Conservation (phyloP, 2,329 filamentous ascomycete genomes). For the Penicillium sp. region DNA sequence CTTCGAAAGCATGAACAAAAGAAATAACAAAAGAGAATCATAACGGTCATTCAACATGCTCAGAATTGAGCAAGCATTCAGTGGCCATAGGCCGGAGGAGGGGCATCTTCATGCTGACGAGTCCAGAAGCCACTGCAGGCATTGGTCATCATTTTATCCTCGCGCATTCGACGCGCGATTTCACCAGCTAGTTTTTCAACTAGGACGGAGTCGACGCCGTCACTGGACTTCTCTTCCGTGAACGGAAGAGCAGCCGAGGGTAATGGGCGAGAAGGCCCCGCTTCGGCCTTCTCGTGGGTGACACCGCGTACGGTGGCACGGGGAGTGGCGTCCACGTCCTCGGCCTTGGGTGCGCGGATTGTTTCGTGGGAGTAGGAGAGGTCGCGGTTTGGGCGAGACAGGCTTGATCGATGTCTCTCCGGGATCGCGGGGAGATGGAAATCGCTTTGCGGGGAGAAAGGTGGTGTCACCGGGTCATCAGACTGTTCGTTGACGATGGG, state of each 20-base stretch:
- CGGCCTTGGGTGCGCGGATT: conserved; percentile 15
- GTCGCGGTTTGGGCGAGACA: conserved; percentile 30
- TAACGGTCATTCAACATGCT: conserved; percentile 20
- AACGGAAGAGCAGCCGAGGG: conserved; percentile 40
- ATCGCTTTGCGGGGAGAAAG: conserved; percentile 46
- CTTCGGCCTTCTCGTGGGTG: conserved; percentile 30
- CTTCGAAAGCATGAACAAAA: conserved; percentile 5
- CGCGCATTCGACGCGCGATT: conserved; percentile 79
- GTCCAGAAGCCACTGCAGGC: conserved; percentile 41
- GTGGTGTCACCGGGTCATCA: conserved; percentile 56
- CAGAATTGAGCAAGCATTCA: conserved; percentile 22
- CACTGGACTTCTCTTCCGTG: conserved; percentile 30
- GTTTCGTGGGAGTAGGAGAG: conserved; percentile 29
- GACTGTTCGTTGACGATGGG: conserved; percentile 63
- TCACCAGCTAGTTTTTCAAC: conserved; percentile 79
- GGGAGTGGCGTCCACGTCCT: conserved; percentile 38
- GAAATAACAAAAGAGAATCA: conserved; percentile 20
- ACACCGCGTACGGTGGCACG: conserved; percentile 29
- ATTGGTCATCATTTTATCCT: conserved; percentile 65
- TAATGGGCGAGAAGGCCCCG: conserved; percentile 30
- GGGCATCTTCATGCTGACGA: conserved; percentile 38
- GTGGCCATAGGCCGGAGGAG: conserved; percentile 49
- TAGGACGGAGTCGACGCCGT: conserved; percentile 49
- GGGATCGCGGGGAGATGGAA: conserved; percentile 35
- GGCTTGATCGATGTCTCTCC: conserved; percentile 34